Evolutionary conservation across 2,329 filamentous ascomycete species (phyloP), one percentile per base, ranked within the genome.

Genomic region (Stenocarpella maydis): DNA sequence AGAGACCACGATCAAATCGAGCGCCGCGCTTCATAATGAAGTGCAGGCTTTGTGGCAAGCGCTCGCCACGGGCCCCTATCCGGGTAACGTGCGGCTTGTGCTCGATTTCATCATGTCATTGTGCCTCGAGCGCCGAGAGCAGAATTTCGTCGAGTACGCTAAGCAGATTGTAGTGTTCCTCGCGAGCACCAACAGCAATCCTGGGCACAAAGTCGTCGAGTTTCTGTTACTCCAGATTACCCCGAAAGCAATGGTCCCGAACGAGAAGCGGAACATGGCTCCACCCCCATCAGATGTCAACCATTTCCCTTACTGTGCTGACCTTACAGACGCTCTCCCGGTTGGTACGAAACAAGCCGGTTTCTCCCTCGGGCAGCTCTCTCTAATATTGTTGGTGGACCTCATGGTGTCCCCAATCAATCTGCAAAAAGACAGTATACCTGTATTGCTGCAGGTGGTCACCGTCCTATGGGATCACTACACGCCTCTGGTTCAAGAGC

Each of bases 131-230:
- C 90, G 95, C 39, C 90, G 95, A 60, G 97, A 99, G 78, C 96
- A 99, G 76, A 98, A 98, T 75, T 99, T 98, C 79, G 95, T 99
- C 67, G 94, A 98, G 74, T 97, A 97, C 77, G 95, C 95, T 6
- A 99, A 98, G 82, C 96, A 99, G 79, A 96, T 99, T 65, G 94
- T 98, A 19, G 97, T 99, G 0, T 98, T 98, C 78, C 80, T 99
- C 6, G 97, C 96, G 0, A 96, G 93, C 73, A 97, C 87, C 0
- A 86, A 84, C 72, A 87, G 83, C 87, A 76, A 92, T 81, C 77
- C 95, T 2, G 95, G 95, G 0, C 91, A 93, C 58, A 97, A 97
- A 76, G 95, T 99, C 3, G 91, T 99, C 14, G 96, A 99, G 73
- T 98, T 98, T 74, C 85, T 99, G 67, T 83, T 98, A 34, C 86